phyloP scores from a whole-genome alignment of 345 rosid genomes.

The Pseudoturritis turrita region DNA sequence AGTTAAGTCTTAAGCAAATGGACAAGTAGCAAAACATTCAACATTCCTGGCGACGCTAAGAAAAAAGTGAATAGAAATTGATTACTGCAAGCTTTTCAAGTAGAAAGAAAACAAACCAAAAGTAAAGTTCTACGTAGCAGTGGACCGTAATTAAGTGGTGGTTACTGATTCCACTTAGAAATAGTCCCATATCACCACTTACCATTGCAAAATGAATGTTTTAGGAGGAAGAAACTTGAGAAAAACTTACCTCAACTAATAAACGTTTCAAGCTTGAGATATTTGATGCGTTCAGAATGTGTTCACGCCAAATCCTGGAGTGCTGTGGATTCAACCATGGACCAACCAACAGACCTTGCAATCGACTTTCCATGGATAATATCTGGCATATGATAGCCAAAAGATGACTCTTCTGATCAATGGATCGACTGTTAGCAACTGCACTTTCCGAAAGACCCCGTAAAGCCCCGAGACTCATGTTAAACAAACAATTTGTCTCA shows the following conservation, averaged over 20 bases:
- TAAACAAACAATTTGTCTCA: conserved; percentile 60
- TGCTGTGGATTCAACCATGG: conserved; percentile 83
- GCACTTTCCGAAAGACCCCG: conserved; percentile 42
- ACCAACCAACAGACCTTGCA: conserved; percentile 82
- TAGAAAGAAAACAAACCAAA: conserved; percentile 9
- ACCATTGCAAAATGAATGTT: conserved; percentile 12
- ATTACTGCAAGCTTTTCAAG: conserved; percentile 10
- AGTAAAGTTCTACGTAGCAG: conserved; percentile 1
- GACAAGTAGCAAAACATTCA: conserved; percentile 2
- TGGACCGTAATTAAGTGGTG: neutral
- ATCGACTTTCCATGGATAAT: conserved; percentile 60
- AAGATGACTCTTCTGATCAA: conserved; percentile 49
- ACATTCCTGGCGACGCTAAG: neutral
- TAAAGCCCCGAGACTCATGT: conserved; percentile 44
- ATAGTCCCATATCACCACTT: neutral
- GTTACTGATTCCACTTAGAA: neutral
- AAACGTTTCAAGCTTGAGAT: conserved; percentile 49
- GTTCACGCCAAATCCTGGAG: conserved; percentile 59
- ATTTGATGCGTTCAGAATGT: conserved; percentile 49
- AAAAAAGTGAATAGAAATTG: neutral
- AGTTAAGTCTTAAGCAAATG: neutral
- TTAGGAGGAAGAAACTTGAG: neutral
- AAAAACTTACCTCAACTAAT: conserved; percentile 55
- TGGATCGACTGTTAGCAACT: conserved; percentile 35
- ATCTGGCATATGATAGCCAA: conserved; percentile 48